Base-by-base conservation (phyloP, 1,139 yeast species). In the Hanseniaspora uvarum region DNA sequence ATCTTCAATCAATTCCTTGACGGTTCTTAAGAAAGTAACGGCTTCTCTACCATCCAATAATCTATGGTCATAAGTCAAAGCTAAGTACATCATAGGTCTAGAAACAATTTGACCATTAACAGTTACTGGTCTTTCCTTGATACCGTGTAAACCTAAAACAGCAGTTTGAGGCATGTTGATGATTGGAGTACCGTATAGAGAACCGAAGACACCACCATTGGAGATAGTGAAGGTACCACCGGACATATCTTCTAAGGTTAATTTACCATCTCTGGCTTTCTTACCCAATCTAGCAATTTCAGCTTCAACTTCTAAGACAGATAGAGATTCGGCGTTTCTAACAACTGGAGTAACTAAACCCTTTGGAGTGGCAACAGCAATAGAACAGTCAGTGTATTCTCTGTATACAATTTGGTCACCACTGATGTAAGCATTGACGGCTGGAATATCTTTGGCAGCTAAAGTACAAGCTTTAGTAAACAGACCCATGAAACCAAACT, bases 21-120 rank as follows among this genome's bases (percentile, higher is more conserved):
- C 81, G 48, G 95, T 86, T 77, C 82, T 88, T 74, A 92, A 80
- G 87, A 89, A 92, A 56, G 94, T 86, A 60, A 94, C 98, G 53
- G 97, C 97, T 76, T 92, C 99, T 74, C 98, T 86, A 64, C 99
- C 99, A 69, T 92, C 99, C 68, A 94, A 78, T 67, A 92, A 83
- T 78, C 98, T 85, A 77, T 92, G 99, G 70, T 92, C 99, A 70
- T 92, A 92, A 57, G 98, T 92, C 72, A 92, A 82, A 56, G 99
- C 99, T 68, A 94, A 75, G 79, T 92, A 94, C 98, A 94, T 94
- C 98, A 92, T 92, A 70, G 99, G 99, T 77, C 97, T 86, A 44
- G 94, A 79, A 62, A 86, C 98, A 63, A 92, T 79, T 77, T 92
- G 92, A 55, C 98, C 98, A 23, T 53, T 53, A 58, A 92, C 89